phyloP scores from a whole-genome alignment of 2,329 filamentous ascomycete species.

The Scortechinia acanthostroma region DNA sequence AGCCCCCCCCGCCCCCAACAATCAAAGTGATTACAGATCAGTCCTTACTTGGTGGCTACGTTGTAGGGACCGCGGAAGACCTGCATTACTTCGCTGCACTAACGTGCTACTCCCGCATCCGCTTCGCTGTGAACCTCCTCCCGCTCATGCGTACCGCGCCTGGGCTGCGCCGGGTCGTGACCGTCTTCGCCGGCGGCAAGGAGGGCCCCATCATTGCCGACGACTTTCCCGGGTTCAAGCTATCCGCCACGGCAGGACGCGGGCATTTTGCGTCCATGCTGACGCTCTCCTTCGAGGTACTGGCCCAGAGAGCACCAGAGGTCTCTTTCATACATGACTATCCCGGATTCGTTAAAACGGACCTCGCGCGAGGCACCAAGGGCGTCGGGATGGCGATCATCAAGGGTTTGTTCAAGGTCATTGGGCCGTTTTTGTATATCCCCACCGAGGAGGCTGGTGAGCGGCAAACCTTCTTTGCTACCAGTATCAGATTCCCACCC shows the following conservation, averaged over 20 bases:
- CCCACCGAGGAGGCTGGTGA: slow-evolving; percentile 24
- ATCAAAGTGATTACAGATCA: not conserved
- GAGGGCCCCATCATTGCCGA: slow-evolving; percentile 37
- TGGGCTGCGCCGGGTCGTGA: slow-evolving; percentile 40
- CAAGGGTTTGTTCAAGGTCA: slow-evolving; percentile 12
- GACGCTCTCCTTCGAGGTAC: slow-evolving; percentile 36
- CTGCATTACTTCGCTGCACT: slow-evolving; percentile 41
- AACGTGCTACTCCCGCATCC: slow-evolving; percentile 47
- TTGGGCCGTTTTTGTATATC: slow-evolving; percentile 9
- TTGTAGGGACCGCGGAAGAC: slow-evolving; percentile 45
- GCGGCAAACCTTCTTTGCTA: slow-evolving; percentile 25
- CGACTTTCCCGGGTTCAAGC: slow-evolving; percentile 32
- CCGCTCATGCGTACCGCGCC: slow-evolving; percentile 39
- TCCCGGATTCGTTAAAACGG: slow-evolving; percentile 26
- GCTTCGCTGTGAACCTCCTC: slow-evolving; percentile 47
- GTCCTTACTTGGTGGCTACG: slow-evolving; percentile 5
- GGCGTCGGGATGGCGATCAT: slow-evolving; percentile 14
- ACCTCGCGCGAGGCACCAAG: slow-evolving; percentile 10
- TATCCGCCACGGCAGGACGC: slow-evolving; percentile 26
- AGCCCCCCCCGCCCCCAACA: not conserved
- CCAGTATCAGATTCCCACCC: slow-evolving; percentile 20
- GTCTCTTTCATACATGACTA: slow-evolving; percentile 29
- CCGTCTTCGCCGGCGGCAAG: slow-evolving; percentile 40
- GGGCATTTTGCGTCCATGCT: slow-evolving; percentile 39
- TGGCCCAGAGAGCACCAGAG: slow-evolving; percentile 33